These are phyloP conservation scores for Colletotrichum spinosum DNA, from an alignment of 2,329 filamentous ascomycete species.

Conservation along the genomic window DNA sequence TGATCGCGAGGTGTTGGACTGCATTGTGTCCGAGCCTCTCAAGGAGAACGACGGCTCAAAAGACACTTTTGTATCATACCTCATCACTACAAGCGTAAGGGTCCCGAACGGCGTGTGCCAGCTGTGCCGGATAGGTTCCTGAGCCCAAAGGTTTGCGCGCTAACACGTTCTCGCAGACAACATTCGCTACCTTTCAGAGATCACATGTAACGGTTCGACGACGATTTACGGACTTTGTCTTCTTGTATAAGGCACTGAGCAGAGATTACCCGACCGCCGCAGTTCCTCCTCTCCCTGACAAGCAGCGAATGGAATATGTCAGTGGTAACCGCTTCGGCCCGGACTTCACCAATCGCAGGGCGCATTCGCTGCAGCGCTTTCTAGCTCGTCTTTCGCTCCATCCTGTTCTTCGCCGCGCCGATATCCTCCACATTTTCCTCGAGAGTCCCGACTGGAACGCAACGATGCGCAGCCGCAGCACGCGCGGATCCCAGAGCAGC, in stretches of 20 bases:
- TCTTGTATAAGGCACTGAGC: slow-evolving; percentile 90
- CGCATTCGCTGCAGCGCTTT: slow-evolving; percentile 92
- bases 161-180: slow-evolving; percentile 70
- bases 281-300: slow-evolving; percentile 94
- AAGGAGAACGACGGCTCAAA: slow-evolving; percentile 98
- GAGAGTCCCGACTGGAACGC: slow-evolving; percentile 97
- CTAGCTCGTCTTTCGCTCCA: slow-evolving; percentile 88
- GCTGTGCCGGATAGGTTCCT: slow-evolving; percentile 1
- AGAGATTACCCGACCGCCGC: slow-evolving; percentile 92
- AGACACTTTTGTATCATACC: slow-evolving; percentile 95
- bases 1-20: slow-evolving; percentile 79
- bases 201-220: slow-evolving; percentile 83
- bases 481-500: slow-evolving; percentile 68
- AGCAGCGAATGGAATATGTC: slow-evolving; percentile 99
- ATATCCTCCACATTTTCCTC: slow-evolving; percentile 88
- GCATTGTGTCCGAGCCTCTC: slow-evolving; percentile 82
- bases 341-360: slow-evolving; percentile 90
- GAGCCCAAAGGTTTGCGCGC: slow-evolving; percentile 2
- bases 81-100: slow-evolving; percentile 87
- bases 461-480: slow-evolving; percentile 84
- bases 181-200: slow-evolving; percentile 93
- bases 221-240: slow-evolving; percentile 97
- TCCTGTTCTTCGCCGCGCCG: slow-evolving; percentile 85
- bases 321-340: slow-evolving; percentile 93
- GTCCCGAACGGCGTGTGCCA: slow-evolving; percentile 14